A percentile compares a stretch with the other conserved stretches of the same genome.
These are phyloP conservation scores for Ephemerocybe angulata DNA, from an alignment of 768 basidiomycete genomes.

Conservation along the genomic window DNA sequence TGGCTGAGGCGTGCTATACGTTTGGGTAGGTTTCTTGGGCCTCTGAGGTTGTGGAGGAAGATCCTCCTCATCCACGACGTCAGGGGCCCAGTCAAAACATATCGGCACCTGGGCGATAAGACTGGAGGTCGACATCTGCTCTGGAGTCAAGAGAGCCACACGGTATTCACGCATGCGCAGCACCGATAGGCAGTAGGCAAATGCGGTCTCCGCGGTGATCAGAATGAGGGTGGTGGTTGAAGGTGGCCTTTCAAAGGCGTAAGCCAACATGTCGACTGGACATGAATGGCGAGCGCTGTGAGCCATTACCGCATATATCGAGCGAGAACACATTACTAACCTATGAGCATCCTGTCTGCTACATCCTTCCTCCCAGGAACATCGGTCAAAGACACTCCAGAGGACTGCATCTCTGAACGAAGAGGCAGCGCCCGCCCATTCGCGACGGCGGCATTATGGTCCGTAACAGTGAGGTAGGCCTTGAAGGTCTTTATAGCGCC, in stretches of 20 bases:
- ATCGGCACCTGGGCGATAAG: slow-evolving; percentile 53
- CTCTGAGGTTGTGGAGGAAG: background rate
- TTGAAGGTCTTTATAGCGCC: slow-evolving; percentile 31
- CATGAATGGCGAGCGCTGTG: background rate
- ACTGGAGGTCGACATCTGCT: slow-evolving; percentile 34
- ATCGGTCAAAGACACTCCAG: slow-evolving; percentile 29
- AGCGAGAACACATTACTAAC: slow-evolving; percentile 11
- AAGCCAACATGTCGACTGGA: slow-evolving; percentile 23
- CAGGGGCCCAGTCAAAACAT: slow-evolving; percentile 41
- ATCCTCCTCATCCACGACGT: background rate
- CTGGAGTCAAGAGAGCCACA: slow-evolving; percentile 35
- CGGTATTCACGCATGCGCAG: slow-evolving; percentile 36
- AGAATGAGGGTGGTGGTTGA: slow-evolving; percentile 35
- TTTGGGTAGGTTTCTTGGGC: too few relatives aligned
- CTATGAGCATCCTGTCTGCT: slow-evolving; percentile 24
- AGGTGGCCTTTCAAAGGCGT: slow-evolving; percentile 42
- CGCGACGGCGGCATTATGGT: slow-evolving; percentile 10
- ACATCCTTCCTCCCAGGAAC: slow-evolving; percentile 25
- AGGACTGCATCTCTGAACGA: slow-evolving; percentile 29
- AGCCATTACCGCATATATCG: background rate
- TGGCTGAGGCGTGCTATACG: too few relatives aligned
- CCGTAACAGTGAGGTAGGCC: slow-evolving; percentile 27
- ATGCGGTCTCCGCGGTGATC: slow-evolving; percentile 44
- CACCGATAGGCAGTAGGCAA: slow-evolving; percentile 42
- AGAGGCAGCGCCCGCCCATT: slow-evolving; percentile 5